Conservation (phyloP, 805 yeast species). For the Barnettozyma vustinii region DNA sequence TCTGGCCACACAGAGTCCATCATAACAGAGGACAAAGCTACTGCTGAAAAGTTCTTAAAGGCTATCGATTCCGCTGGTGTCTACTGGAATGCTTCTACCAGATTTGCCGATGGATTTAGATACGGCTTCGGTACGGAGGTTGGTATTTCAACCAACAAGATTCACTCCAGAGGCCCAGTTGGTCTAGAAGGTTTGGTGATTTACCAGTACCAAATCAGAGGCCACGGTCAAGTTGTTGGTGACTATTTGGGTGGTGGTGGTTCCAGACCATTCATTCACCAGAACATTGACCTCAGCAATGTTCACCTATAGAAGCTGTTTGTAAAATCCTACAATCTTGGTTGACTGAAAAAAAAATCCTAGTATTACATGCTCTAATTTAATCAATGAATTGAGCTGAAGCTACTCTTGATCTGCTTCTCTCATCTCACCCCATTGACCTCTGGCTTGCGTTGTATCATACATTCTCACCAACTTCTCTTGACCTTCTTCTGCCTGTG, state of each 20-base stretch:
- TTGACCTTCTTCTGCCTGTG: slow-evolving; percentile 93
- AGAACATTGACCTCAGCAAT: slow-evolving; percentile 39
- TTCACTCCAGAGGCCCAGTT: slow-evolving; percentile 98
- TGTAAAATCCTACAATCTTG: background rate
- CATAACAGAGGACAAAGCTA: slow-evolving; percentile 64
- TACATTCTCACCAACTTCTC: slow-evolving; percentile 88
- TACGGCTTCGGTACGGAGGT: slow-evolving; percentile 99
- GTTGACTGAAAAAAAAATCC: background rate
- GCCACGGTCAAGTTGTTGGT: slow-evolving; percentile 88
- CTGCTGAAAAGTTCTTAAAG: slow-evolving; percentile 72
- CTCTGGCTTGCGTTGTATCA: slow-evolving; percentile 85
- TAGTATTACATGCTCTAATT: background rate
- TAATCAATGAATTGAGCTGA: background rate
- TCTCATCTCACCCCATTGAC: slow-evolving; percentile 59
- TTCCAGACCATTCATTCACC: slow-evolving; percentile 66
- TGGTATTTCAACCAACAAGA: slow-evolving; percentile 93
- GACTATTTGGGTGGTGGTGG: slow-evolving; percentile 96
- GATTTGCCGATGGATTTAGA: slow-evolving; percentile 98
- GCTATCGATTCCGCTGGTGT: slow-evolving; percentile 95
- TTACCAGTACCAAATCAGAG: slow-evolving; percentile 89
- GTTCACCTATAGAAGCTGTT: slow-evolving; percentile 1
- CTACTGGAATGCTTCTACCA: slow-evolving; percentile 94
- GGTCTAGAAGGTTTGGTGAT: slow-evolving; percentile 96
- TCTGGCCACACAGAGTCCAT: slow-evolving; percentile 96
- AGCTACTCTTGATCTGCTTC: slow-evolving; percentile 31